Percentiles rank a stretch among this genome's conserved stretches.
Evolutionary conservation across 257 asterid species (phyloP).

Genomic region (Solanum microdontum): DNA sequence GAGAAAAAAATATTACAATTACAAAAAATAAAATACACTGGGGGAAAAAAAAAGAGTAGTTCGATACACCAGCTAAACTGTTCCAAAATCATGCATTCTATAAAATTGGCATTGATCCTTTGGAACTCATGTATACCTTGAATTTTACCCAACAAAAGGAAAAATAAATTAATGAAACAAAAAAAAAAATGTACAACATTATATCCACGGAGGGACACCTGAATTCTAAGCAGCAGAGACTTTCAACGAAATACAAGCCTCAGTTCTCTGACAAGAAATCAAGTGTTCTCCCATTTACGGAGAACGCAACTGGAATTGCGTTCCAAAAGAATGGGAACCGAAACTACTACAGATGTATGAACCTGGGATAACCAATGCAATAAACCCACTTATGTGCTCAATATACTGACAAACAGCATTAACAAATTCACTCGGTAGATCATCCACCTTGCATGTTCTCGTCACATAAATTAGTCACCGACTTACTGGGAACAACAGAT

Average conservation of each 20-base stretch:
- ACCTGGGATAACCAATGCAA: constrained; percentile 16
- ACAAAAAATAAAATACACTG: background rate
- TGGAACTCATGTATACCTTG: constrained; percentile 23
- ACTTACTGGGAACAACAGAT: constrained; percentile 36
- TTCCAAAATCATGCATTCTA: constrained; percentile 10
- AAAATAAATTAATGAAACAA: background rate
- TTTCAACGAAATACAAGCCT: constrained; percentile 10
- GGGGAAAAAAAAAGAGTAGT: background rate
- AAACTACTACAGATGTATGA: constrained; percentile 8
- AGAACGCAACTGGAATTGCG: constrained; percentile 16
- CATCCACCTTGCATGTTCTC: constrained; percentile 30
- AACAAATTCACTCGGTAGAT: constrained; percentile 3
- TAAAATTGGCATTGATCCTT: constrained; percentile 18
- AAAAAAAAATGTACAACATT: constrained; percentile 9
- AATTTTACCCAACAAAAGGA: constrained; percentile 3
- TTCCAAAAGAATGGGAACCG: constrained; percentile 37
- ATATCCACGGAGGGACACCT: constrained; percentile 9
- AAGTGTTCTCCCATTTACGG: constrained; percentile 5
- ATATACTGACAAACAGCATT: constrained; percentile 19
- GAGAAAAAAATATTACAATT: too few species aligned
- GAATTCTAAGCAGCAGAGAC: constrained; percentile 11
- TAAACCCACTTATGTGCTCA: constrained; percentile 1
- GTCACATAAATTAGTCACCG: constrained; percentile 47
- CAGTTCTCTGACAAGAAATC: constrained; percentile 11
- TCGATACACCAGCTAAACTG: background rate